phyloP scores from a whole-genome alignment of 2,329 filamentous ascomycete species.

The Bipolaris zeicola region DNA sequence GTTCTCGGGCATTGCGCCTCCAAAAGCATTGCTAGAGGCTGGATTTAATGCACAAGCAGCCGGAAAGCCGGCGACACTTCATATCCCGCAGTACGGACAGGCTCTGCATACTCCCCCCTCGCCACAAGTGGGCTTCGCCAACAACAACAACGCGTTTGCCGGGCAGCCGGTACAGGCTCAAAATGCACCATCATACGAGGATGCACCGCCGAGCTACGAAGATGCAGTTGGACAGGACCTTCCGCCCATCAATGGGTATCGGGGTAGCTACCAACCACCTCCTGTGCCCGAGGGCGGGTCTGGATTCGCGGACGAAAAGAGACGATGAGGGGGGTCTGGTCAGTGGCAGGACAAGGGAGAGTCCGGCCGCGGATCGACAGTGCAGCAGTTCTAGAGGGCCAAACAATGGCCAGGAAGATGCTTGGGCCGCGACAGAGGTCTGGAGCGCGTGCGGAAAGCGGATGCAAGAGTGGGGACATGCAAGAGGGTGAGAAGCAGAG shows the following conservation, averaged over 20 bases:
- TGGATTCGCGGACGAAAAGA: conserved; percentile 46
- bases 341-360: neutral
- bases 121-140: conserved; percentile 28
- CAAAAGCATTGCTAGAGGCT: conserved; percentile 73
- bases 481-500: conserved; percentile 5
- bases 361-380: neutral
- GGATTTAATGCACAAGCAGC: conserved; percentile 50
- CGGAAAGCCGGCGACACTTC: conserved; percentile 17
- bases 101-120: conserved; percentile 33
- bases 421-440: conserved; percentile 6
- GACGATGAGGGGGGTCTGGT: conserved; percentile 25
- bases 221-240: conserved; percentile 84
- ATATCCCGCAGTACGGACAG: conserved; percentile 23
- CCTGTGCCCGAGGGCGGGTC: conserved; percentile 46
- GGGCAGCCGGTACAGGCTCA: conserved; percentile 27
- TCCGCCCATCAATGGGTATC: conserved; percentile 72
- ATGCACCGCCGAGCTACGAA: conserved; percentile 93
- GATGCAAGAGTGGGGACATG: conserved; percentile 11
- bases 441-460: neutral
- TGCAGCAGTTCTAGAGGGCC: conserved; percentile 1
- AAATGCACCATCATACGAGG: conserved; percentile 61
- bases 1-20: conserved; percentile 86
- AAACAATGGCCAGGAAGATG: conserved; percentile 6
- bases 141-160: conserved; percentile 23
- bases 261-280: conserved; percentile 67